Evolutionary conservation across 768 basidiomycete genomes (phyloP).

Genomic region (Termitomyces sp.): DNA sequence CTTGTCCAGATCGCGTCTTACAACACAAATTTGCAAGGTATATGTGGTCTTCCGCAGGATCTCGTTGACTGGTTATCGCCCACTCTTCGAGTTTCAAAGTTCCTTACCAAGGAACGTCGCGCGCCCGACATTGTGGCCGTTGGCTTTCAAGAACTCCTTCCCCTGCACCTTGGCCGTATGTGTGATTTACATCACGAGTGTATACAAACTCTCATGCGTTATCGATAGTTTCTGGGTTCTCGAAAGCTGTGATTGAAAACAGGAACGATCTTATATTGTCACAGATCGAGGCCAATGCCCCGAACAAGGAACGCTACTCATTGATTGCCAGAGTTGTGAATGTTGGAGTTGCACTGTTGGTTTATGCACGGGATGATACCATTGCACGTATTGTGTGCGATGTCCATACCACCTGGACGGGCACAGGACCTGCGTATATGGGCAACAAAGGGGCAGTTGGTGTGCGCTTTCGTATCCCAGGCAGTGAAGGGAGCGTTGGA

Average conservation of each 20-base stretch:
- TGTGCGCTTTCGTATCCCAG: conserved; percentile 70
- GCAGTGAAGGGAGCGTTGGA: conserved; percentile 46
- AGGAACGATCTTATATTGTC: conserved; percentile 67
- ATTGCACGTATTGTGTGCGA: conserved; percentile 54
- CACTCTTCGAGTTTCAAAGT: conserved; percentile 67
- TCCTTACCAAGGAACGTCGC: conserved; percentile 54
- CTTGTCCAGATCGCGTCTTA: conserved; percentile 83
- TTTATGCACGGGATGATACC: conserved; percentile 75
- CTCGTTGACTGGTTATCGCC: conserved; percentile 91
- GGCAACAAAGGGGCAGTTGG: conserved; percentile 96
- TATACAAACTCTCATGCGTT: conserved; percentile 3
- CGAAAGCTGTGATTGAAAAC: conserved; percentile 60
- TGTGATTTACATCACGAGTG: conserved; percentile 14
- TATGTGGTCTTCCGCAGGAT: conserved; percentile 69
- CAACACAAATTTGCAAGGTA: conserved; percentile 86
- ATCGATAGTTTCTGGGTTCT: conserved; percentile 67
- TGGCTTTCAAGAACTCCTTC: conserved; percentile 90
- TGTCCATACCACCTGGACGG: conserved; percentile 72
- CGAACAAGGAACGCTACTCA: conserved; percentile 68
- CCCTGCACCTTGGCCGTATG: conserved; percentile 81
- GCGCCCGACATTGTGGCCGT: conserved; percentile 87
- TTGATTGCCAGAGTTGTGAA: conserved; percentile 78
- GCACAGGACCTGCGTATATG: conserved; percentile 69
- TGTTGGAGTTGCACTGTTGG: conserved; percentile 81
- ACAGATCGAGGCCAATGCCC: conserved; percentile 66